Conservation (phyloP, 352 stramenopile species). For the Phytophthora quininea region DNA sequence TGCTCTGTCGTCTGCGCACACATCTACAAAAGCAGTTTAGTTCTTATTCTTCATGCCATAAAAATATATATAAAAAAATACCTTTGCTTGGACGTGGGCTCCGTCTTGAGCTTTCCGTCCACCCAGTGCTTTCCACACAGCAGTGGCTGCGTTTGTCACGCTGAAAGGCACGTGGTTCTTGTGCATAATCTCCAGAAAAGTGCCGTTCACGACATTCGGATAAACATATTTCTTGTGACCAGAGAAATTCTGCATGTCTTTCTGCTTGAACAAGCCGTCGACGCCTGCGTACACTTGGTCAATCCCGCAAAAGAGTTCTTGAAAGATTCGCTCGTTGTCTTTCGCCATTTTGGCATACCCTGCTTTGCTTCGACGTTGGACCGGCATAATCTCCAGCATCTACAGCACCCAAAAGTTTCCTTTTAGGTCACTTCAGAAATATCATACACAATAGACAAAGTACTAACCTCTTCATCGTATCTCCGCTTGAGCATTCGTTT, state of each 20-base stretch:
- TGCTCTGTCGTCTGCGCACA: constrained; percentile 8
- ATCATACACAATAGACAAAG: background rate
- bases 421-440: background rate
- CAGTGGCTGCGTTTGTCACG: background rate
- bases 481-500: constrained; percentile 28
- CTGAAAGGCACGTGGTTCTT: constrained; percentile 24
- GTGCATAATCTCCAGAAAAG: constrained; percentile 24
- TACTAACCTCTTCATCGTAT: constrained; percentile 30
- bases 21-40: constrained; percentile 11
- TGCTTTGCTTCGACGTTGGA: constrained; percentile 4
- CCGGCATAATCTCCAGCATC: constrained; percentile 32
- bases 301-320: constrained; percentile 8
- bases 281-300: constrained; percentile 9
- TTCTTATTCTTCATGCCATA: too few species aligned
- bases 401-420: constrained; percentile 1
- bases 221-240: background rate
- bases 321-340: constrained; percentile 10
- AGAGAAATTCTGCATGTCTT: constrained; percentile 18
- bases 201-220: constrained; percentile 7
- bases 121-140: constrained; percentile 17
- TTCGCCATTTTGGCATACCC: background rate
- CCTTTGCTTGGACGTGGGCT: constrained; percentile 20
- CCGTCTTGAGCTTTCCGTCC: constrained; percentile 12
- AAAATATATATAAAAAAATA: background rate
- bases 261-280: constrained; percentile 15